Conservation (phyloP, 2,329 filamentous ascomycete genomes). For the Fusarium sp. region DNA sequence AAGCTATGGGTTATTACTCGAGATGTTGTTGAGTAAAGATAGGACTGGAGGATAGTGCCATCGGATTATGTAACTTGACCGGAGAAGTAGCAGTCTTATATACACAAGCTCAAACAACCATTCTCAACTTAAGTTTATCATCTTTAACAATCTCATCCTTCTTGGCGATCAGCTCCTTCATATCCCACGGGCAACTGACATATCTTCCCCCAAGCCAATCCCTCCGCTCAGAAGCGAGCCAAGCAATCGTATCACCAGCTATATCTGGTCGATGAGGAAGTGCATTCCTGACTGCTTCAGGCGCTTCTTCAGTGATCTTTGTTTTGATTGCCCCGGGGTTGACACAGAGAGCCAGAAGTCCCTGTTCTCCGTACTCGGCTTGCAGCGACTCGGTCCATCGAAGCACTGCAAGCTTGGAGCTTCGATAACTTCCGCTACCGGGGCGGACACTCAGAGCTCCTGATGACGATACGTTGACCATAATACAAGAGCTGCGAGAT, state of each 20-base stretch:
- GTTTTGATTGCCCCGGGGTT: neutral
- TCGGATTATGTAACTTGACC: fast-evolving
- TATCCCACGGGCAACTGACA: neutral
- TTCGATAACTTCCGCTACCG: neutral
- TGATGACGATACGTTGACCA: neutral
- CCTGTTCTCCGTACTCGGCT: neutral
- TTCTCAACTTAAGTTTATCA: neutral
- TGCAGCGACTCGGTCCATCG: neutral
- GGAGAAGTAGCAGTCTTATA: neutral
- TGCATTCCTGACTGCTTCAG: neutral
- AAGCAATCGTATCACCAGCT: neutral
- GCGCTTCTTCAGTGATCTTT: neutral
- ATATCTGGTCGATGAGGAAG: neutral
- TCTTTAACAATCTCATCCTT: neutral
- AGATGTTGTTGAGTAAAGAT: neutral
- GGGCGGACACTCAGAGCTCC: neutral
- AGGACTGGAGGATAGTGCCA: fast-evolving
- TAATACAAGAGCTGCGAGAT: neutral
- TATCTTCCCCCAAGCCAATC: neutral
- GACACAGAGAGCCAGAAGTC: fast-evolving
- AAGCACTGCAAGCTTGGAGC: neutral
- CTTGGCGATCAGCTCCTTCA: neutral
- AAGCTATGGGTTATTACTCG: conserved; percentile 5
- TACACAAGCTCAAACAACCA: neutral
- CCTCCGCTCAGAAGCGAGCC: neutral